Base-by-base conservation (phyloP, 1,284 basidiomycete species). In the Leccinum pachyderme region DNA sequence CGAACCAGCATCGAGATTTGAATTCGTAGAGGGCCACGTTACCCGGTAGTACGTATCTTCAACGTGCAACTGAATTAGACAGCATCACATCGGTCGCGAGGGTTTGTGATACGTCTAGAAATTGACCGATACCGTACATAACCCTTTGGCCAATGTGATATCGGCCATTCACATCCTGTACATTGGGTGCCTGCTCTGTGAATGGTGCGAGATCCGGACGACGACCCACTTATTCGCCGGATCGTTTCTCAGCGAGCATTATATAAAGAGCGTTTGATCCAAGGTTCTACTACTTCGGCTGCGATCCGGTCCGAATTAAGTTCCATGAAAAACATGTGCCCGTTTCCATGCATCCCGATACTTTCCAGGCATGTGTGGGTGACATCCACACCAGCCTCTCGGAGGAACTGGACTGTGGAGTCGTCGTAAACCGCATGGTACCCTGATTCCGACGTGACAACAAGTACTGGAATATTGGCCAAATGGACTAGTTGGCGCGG, bases 241-340 rank as follows among this genome's bases (percentile, higher is more conserved):
- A 7, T 15, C 9, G 4, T 13, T 46, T 47, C 35, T 48, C 29
- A 51, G 31, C 31, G 4, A 24, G 49, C 32, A 15, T 35, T 12
- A 32, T 27, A 43, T 24, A 54, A 7, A 25, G 41, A 41, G 3
- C n/a, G 29, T 39, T 59, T 58, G 47, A 77, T 67, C 78, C 78
- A 79, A 44, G 64, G 66, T 33, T 69, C 59, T 18, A 80, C 67
- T 7, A 79, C 64, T 24, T 63, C 71, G 2, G 71, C 72, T 3
- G 64, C 75, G 35, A 81, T 77, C 47, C 73, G 67, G 22, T 76
- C 53, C 5, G 66, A 71, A 60, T 81, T 80, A 56, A 72, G 75
- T 54, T 81, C 79, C 77, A 81, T 78, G 59, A 81, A 80, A 63
- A 81, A 74, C 75, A 81, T 75, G 61, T 81, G 79, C 1, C 73